Percentiles rank a stretch among this genome's conserved stretches.
phyloP scores from a whole-genome alignment of 345 rosid species.

The Eucalyptus pauciflora region DNA sequence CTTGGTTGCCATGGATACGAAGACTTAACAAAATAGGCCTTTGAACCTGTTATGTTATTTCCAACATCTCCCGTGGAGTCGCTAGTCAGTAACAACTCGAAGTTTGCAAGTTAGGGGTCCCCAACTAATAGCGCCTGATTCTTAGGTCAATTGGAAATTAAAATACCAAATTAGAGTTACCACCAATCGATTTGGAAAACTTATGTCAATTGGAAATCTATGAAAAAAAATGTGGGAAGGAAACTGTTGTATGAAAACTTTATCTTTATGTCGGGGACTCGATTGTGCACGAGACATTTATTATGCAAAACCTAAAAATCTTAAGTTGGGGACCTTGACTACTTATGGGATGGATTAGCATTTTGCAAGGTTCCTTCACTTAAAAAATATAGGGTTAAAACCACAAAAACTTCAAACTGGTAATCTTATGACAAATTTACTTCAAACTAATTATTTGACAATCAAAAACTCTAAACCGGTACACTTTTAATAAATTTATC shows the following conservation, averaged over 20 bases:
- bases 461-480: fast-evolving
- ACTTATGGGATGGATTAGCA: background rate
- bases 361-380: background rate
- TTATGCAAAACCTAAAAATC: background rate
- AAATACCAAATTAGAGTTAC: background rate
- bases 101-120: background rate
- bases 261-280: background rate
- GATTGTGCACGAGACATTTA: background rate
- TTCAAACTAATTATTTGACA: too few relatives aligned
- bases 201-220: background rate
- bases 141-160: background rate
- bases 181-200: background rate
- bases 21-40: background rate
- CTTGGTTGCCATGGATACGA: background rate
- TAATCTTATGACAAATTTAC: too few relatives aligned
- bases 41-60: background rate
- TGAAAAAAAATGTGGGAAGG: background rate
- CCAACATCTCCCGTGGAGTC: background rate
- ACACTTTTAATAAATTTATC: too few relatives aligned
- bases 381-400: too few relatives aligned
- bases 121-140: background rate
- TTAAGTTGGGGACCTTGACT: background rate
- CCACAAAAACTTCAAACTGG: fast-evolving
- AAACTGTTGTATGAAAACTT: background rate
- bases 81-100: background rate